Percentiles rank a stretch among this genome's conserved stretches.
phyloP scores from a whole-genome alignment of 2,329 filamentous ascomycete species.

The Paraphaeosphaeria minitans region DNA sequence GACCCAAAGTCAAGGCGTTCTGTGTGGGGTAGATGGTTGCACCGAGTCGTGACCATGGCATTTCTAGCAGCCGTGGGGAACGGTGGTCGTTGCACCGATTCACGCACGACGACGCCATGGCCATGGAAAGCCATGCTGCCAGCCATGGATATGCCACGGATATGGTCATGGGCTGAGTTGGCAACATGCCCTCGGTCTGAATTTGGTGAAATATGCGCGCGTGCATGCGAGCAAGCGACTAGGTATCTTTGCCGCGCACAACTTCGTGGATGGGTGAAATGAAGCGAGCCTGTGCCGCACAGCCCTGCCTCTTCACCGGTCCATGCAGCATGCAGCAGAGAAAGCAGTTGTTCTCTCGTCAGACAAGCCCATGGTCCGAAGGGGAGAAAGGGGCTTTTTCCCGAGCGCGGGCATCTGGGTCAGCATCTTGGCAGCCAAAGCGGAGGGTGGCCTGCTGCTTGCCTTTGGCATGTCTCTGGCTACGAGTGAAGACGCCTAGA shows the following conservation, averaged over 20 bases:
- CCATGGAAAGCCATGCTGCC: background rate
- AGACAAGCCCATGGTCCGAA: background rate
- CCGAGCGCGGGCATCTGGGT: slow-evolving; percentile 4
- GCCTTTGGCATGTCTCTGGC: background rate
- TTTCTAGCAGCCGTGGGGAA: background rate
- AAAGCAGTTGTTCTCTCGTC: slow-evolving; percentile 1
- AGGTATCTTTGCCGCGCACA: background rate
- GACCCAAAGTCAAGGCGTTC: background rate
- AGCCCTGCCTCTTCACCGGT: background rate
- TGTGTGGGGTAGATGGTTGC: slow-evolving; percentile 1
- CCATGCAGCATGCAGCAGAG: background rate
- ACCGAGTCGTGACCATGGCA: background rate
- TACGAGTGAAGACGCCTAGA: background rate
- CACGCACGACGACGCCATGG: background rate
- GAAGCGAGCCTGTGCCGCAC: background rate
- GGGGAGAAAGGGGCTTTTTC: background rate
- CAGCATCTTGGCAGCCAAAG: slow-evolving; percentile 5
- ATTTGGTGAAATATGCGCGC: background rate
- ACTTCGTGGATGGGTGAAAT: background rate
- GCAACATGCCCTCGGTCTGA: background rate
- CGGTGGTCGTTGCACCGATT: background rate
- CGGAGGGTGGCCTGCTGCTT: background rate
- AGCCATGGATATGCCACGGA: background rate
- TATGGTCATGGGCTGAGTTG: background rate
- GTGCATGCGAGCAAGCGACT: background rate